These are phyloP conservation scores for Eucalyptus marginata DNA, from an alignment of 345 rosid genomes.

Conservation along the genomic window DNA sequence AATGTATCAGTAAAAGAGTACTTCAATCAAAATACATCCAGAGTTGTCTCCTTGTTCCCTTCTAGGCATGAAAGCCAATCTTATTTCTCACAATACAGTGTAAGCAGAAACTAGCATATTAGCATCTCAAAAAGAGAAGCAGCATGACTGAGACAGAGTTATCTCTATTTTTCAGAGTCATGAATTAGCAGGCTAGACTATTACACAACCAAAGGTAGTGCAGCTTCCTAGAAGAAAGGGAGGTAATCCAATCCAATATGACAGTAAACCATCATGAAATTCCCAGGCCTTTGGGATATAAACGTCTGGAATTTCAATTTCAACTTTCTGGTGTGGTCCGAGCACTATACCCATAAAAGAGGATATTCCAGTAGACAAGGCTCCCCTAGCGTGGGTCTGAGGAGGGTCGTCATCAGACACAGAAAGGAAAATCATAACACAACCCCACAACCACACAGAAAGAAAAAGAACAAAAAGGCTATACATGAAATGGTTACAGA, in stretches of 20 bases:
- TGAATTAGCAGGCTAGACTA: neutral
- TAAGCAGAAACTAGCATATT: neutral
- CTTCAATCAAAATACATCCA: neutral
- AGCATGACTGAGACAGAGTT: neutral
- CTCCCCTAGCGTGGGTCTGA: neutral
- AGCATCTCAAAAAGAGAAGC: neutral
- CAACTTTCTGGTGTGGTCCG: neutral
- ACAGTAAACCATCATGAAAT: neutral
- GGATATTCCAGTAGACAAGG: neutral
- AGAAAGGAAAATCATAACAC: neutral
- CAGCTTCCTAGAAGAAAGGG: neutral
- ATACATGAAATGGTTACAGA: neutral
- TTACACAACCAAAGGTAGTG: neutral
- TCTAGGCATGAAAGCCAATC: neutral
- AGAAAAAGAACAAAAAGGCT: neutral
- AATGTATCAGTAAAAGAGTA: neutral
- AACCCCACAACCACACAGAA: neutral
- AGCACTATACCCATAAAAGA: neutral
- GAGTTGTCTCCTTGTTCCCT: neutral
- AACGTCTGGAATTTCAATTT: neutral
- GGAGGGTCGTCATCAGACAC: neutral
- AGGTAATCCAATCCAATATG: neutral
- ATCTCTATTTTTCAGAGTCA: neutral
- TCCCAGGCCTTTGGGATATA: neutral
- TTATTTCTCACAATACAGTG: neutral